Percentiles rank a stretch among this genome's conserved stretches.
Conservation (phyloP, 805 yeast genomes). For the Diddensiella santjacobensis region DNA sequence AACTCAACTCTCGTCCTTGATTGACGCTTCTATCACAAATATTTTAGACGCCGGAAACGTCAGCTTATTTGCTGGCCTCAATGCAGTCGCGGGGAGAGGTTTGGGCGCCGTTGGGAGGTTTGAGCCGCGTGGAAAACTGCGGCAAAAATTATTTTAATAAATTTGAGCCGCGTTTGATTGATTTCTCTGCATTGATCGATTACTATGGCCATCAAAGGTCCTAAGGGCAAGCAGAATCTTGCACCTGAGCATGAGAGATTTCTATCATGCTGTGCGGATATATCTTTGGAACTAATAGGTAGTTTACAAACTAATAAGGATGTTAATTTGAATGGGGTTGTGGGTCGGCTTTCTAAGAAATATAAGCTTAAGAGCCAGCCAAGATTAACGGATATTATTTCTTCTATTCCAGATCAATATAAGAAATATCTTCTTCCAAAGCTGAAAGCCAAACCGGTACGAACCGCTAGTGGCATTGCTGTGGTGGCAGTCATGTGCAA, state of each 20-base stretch:
- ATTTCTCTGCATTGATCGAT: not conserved
- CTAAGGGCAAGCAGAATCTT: conserved; percentile 51
- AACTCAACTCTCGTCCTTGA: no score
- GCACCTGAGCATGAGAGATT: conserved; percentile 94
- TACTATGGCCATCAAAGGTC: conserved; percentile 21
- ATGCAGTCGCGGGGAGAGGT: not conserved
- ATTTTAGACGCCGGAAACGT: no score
- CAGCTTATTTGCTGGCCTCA: not conserved
- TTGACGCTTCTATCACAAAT: no score
- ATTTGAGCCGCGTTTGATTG: not conserved
- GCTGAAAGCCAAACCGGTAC: conserved; percentile 95
- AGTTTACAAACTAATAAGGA: conserved; percentile 71
- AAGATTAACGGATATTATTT: conserved; percentile 87
- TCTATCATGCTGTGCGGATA: conserved; percentile 87
- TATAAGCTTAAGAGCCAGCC: conserved; percentile 91
- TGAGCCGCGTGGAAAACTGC: conserved; percentile 1
- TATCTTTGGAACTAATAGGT: conserved; percentile 77
- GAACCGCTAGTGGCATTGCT: conserved; percentile 98
- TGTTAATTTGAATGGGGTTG: conserved; percentile 85
- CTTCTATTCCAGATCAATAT: conserved; percentile 94
- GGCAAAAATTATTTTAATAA: no score
- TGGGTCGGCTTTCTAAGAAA: conserved; percentile 80
- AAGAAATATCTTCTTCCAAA: conserved; percentile 88
- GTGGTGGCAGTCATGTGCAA: conserved; percentile 99
- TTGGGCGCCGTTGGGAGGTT: not conserved